Percentiles rank a stretch among this genome's conserved stretches.
Evolutionary conservation across 192 early-diverging fungal genomes (phyloP).

Genomic region (Mycoemilia scoparia): DNA sequence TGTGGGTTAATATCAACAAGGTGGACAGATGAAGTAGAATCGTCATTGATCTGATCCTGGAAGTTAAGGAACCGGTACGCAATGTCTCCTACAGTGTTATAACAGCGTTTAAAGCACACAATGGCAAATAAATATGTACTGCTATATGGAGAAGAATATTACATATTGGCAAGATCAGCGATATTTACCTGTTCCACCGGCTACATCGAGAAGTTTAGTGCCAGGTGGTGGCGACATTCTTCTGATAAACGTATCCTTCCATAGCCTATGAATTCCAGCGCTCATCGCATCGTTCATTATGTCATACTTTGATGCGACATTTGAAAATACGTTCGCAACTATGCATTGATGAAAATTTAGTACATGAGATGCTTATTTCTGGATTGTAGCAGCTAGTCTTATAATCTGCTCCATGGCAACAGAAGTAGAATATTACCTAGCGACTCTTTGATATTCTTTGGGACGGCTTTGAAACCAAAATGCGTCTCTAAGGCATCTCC

Average conservation of each 20-base stretch:
- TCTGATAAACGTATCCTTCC: conserved; percentile 90
- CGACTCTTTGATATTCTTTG: conserved; percentile 65
- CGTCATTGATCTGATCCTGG: conserved; percentile 47
- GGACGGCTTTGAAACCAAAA: conserved; percentile 87
- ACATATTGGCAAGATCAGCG: conserved; percentile 15
- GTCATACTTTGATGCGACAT: conserved; percentile 91
- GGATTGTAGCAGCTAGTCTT: neutral
- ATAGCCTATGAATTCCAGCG: conserved; percentile 79
- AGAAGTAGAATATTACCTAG: too few relatives aligned
- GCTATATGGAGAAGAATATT: too few relatives aligned
- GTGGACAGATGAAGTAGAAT: conserved; percentile 39
- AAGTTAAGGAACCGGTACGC: conserved; percentile 86
- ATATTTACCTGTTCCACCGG: conserved; percentile 96
- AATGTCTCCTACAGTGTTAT: too few relatives aligned
- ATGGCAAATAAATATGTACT: neutral
- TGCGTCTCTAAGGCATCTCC: too few relatives aligned
- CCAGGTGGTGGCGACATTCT: conserved; percentile 59
- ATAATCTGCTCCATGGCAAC: too few relatives aligned
- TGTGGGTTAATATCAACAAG: conserved; percentile 93
- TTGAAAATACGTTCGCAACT: conserved; percentile 84
- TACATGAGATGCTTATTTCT: neutral
- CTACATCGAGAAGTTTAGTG: conserved; percentile 84
- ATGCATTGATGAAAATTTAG: too few relatives aligned
- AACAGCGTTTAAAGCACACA: conserved; percentile 27
- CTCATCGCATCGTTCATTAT: conserved; percentile 97